Evolutionary conservation across 1,284 basidiomycete genomes (phyloP).

Genomic region (Pseudomicrostroma phylloplanum): DNA sequence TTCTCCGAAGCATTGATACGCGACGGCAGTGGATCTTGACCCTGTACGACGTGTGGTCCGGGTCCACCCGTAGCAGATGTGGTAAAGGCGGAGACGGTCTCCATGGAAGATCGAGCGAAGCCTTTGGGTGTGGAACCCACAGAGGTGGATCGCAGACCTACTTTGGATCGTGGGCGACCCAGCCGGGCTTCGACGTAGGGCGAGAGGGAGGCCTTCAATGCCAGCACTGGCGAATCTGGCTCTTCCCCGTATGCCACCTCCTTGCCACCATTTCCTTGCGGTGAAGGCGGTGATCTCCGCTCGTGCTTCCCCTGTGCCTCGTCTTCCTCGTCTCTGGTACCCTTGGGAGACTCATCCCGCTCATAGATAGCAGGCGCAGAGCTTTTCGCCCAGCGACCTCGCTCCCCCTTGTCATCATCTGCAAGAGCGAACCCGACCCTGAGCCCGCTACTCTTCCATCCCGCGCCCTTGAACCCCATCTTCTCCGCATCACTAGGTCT

Average conservation of each 20-base stretch:
- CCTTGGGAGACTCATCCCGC: neutral
- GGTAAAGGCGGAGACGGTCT: neutral
- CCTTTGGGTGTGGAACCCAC: neutral
- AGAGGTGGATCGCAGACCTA: neutral
- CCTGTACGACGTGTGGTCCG: neutral
- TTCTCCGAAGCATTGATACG: neutral
- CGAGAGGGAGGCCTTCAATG: neutral
- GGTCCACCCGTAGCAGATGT: neutral
- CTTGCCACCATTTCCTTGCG: neutral
- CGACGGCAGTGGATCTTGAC: neutral
- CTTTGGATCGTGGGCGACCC: neutral
- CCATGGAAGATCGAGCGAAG: neutral
- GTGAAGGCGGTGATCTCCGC: neutral
- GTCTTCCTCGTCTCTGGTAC: neutral
- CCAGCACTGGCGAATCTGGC: neutral
- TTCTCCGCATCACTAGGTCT: neutral
- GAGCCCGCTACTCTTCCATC: neutral
- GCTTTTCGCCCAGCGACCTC: too few relatives aligned
- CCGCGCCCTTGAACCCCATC: constrained; percentile 3
- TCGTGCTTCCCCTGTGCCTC: neutral
- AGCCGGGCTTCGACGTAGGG: constrained; percentile 2
- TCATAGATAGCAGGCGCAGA: too few relatives aligned
- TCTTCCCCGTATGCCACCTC: neutral
- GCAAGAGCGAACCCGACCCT: too few relatives aligned
- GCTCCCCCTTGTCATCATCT: too few relatives aligned